phyloP scores from a whole-genome alignment of 805 yeast species.

The Starmera dryadoides region DNA sequence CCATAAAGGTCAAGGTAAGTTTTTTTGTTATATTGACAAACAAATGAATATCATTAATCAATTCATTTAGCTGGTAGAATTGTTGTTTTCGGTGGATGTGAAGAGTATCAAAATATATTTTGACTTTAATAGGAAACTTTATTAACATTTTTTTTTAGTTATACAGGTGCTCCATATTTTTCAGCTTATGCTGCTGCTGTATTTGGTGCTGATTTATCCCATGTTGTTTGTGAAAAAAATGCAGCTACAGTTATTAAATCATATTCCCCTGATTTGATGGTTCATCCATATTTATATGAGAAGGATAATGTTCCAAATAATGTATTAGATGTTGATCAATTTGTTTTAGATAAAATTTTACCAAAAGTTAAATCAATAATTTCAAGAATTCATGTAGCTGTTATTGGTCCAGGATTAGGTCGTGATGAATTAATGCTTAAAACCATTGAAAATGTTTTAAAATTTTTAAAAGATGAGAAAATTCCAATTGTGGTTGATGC shows the following conservation, averaged over 20 bases:
- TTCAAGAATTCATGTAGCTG: conserved; percentile 68
- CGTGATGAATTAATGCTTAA: conserved; percentile 64
- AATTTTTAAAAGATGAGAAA: conserved; percentile 41
- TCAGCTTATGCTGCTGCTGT: conserved; percentile 79
- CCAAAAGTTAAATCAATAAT: conserved; percentile 51
- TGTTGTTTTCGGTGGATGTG: conserved; percentile 88
- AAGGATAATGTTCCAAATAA: conserved; percentile 15
- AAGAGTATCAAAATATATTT: conserved; percentile 40
- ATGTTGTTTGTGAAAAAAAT: conserved; percentile 72
- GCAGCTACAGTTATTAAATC: conserved; percentile 81
- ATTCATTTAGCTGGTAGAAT: conserved; percentile 54
- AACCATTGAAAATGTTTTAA: conserved; percentile 50
- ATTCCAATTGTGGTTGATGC: conserved; percentile 85
- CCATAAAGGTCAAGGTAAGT: conserved; percentile 77
- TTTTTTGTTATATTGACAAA: background rate
- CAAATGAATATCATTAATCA: background rate
- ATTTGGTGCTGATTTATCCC: conserved; percentile 84
- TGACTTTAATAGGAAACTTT: background rate
- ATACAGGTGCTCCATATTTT: conserved; percentile 95
- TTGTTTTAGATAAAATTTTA: conserved; percentile 38
- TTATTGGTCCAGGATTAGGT: conserved; percentile 93
- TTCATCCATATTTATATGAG: conserved; percentile 80
- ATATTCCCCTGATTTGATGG: conserved; percentile 92
- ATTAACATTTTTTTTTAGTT: conserved; percentile 26
- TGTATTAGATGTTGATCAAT: conserved; percentile 8